Conservation (phyloP, 2,329 filamentous ascomycete genomes). For the Aspergillus texensis region DNA sequence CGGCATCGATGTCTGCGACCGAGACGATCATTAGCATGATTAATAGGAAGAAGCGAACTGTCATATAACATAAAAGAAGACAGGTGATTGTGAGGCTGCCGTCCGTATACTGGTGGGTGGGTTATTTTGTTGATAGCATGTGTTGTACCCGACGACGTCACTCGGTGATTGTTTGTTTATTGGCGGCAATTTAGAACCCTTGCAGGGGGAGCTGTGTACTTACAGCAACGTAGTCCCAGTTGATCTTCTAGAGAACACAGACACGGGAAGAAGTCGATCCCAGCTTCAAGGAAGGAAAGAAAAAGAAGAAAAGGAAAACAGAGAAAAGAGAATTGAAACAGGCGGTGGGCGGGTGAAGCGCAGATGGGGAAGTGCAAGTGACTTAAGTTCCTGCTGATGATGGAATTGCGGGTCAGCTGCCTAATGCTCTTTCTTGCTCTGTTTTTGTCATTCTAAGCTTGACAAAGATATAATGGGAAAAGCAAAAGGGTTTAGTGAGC, state of each 20-base stretch:
- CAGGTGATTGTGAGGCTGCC: constrained; percentile 10
- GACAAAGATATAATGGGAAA: not conserved
- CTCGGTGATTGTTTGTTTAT: constrained; percentile 16
- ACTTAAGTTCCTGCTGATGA: constrained; percentile 6
- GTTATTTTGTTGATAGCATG: constrained; percentile 9
- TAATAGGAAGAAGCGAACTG: not conserved
- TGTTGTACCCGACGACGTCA: constrained; percentile 16
- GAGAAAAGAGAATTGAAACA: constrained; percentile 11
- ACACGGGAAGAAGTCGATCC: not conserved
- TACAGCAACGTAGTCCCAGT: not conserved
- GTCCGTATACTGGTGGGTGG: not conserved
- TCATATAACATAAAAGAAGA: not conserved
- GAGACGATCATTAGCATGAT: constrained; percentile 17
- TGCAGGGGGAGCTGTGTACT: not conserved
- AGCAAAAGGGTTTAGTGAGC: not conserved
- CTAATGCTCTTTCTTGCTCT: not conserved
- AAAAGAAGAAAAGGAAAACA: constrained; percentile 4
- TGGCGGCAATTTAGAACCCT: not conserved
- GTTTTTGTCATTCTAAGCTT: not conserved
- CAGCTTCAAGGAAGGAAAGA: not conserved
- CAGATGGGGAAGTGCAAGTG: constrained; percentile 4
- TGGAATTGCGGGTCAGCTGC: constrained; percentile 8
- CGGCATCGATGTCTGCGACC: constrained; percentile 41
- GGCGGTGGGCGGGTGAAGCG: constrained; percentile 12
- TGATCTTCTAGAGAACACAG: constrained; percentile 1